Conservation (phyloP, 768 basidiomycete genomes). For the Leccinum disarticulatum region DNA sequence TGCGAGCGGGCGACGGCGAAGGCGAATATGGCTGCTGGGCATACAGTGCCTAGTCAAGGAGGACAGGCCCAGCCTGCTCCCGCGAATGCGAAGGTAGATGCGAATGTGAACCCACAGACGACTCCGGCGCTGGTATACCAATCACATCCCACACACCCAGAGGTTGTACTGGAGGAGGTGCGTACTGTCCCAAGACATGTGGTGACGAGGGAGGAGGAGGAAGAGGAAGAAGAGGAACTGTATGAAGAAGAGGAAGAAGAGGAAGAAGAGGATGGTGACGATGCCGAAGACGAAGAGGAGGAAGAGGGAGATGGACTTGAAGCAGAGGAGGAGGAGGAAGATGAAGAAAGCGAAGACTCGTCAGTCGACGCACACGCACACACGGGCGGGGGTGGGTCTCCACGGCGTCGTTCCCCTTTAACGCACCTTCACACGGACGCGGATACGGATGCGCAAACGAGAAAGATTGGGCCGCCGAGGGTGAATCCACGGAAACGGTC, state of each 20-base stretch:
- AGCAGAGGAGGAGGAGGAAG: constrained; percentile 30
- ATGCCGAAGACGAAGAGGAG: constrained; percentile 29
- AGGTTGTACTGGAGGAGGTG: constrained; percentile 31
- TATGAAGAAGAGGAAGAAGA: constrained; percentile 26
- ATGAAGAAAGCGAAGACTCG: constrained; percentile 32
- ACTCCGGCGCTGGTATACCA: not conserved
- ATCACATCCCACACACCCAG: constrained; percentile 9
- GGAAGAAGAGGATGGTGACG: constrained; percentile 15
- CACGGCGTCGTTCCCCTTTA: constrained; percentile 7
- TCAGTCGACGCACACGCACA: constrained; percentile 6
- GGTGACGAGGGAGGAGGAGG: constrained; percentile 29
- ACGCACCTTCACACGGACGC: not conserved
- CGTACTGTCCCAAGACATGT: constrained; percentile 16
- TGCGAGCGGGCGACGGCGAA: constrained; percentile 53
- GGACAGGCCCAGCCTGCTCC: constrained; percentile 15
- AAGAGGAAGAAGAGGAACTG: constrained; percentile 22
- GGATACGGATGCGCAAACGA: not conserved
- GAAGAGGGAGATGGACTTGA: constrained; percentile 25
- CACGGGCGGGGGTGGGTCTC: not conserved
- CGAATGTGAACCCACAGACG: constrained; percentile 7
- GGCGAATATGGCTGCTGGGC: constrained; percentile 46
- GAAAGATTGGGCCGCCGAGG: constrained; percentile 13
- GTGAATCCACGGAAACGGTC: constrained; percentile 36
- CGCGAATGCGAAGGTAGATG: not conserved
- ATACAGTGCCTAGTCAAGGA: constrained; percentile 32